A percentile compares a stretch with the other conserved stretches of the same genome.
phyloP scores from a whole-genome alignment of 1,139 yeast species.

The Zygosaccharomyces sapae region DNA sequence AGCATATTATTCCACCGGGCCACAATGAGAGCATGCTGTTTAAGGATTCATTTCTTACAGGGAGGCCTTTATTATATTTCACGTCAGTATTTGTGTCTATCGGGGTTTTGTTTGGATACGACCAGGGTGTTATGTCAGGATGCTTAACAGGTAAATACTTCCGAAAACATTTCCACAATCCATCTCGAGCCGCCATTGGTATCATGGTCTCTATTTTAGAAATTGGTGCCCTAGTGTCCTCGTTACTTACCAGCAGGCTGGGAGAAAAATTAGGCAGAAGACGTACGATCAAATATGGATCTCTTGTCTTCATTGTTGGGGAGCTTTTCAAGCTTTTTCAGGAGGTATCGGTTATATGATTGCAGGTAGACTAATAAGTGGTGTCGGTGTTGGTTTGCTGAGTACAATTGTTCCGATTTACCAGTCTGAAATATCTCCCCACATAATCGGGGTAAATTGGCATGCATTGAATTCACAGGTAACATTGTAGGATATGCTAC shows the following conservation, averaged over 20 bases:
- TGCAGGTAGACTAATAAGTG: slow-evolving; percentile 73
- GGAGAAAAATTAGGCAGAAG: slow-evolving; percentile 83
- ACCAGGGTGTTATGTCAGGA: slow-evolving; percentile 89
- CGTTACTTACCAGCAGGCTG: slow-evolving; percentile 67
- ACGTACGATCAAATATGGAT: slow-evolving; percentile 75
- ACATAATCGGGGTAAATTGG: slow-evolving; percentile 79
- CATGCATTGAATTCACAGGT: slow-evolving; percentile 90
- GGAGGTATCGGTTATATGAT: slow-evolving; percentile 50
- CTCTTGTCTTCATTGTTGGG: slow-evolving; percentile 80
- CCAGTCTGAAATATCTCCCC: slow-evolving; percentile 90
- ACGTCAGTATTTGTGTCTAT: slow-evolving; percentile 77
- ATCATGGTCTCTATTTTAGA: slow-evolving; percentile 82
- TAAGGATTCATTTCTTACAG: slow-evolving; percentile 21
- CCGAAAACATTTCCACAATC: slow-evolving; percentile 67
- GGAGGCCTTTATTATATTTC: slow-evolving; percentile 52
- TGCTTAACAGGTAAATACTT: slow-evolving; percentile 70
- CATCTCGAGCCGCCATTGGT: slow-evolving; percentile 64
- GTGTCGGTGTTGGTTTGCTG: slow-evolving; percentile 83
- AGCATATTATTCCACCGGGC: slow-evolving; percentile 12
- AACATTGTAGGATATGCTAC: slow-evolving; percentile 82
- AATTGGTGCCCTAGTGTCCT: slow-evolving; percentile 78
- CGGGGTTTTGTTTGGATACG: slow-evolving; percentile 88
- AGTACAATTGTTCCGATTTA: slow-evolving; percentile 96
- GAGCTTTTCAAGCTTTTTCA: slow-evolving; percentile 64
- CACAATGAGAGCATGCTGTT: slow-evolving; percentile 16